Base-by-base conservation (phyloP, 2,329 filamentous ascomycete genomes). In the Penicillium sp. region DNA sequence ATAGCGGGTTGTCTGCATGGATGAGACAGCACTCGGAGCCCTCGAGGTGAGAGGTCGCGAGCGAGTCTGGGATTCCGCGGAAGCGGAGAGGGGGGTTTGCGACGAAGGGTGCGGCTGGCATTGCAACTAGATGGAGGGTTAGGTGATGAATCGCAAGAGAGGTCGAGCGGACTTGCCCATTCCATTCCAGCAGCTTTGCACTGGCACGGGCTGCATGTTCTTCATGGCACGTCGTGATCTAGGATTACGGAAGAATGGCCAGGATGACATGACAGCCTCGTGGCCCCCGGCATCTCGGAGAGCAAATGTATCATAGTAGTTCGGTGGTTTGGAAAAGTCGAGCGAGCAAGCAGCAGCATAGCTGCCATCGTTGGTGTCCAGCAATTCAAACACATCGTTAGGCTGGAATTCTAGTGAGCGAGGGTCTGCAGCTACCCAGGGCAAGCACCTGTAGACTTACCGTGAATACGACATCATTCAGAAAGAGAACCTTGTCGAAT, bases 1-100 rank as follows among this genome's bases (percentile, higher is more conserved):
- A 60, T 1, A 65, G 48, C 1, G 57, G 57, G 40, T 67, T 67
- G 38, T 70, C 67, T 3, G 58, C 60, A 26, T 70, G 64, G 13
- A 70, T 65, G 36, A 90, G 76, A 62, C 86, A 90, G 68, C 85
- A 89, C 64, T 90, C 86, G 10, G 80, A 85, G n/a, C 75, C 86
- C 62, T 90, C 86, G 17, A 89, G 70, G 31, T 68, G 63, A 19
- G 54, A 56, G 3, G 51, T 43, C 0, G 74, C 74, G 1, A 91
- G 75, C 3, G 73, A 75, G 55, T 86, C 83, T 0, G 77, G 58
- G 15, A 85, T 71, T 4, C 74, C 82, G 7, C 84, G 78, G 62
- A 87, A 87, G n/a, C 67, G 70, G 0, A 86, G 48, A 3, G 68
- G 69, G 0, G 64, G 56, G 2, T 58, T 37, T 2, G 46, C 39